These are phyloP conservation scores for Alternaria conjuncta DNA, from an alignment of 2,329 filamentous ascomycete species.

Conservation along the genomic window DNA sequence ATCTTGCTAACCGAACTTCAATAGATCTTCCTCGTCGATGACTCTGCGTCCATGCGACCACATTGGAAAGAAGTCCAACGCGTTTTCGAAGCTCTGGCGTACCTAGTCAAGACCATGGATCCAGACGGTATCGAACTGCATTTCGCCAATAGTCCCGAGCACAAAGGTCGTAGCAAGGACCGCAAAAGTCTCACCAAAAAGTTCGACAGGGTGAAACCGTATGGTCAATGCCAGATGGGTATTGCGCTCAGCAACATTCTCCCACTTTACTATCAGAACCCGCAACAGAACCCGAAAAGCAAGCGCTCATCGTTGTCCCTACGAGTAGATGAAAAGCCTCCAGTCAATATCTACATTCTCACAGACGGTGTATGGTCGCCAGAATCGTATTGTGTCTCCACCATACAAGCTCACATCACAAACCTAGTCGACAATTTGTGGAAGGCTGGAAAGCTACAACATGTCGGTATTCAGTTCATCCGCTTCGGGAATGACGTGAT, in stretches of 20 bases:
- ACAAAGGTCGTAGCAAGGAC: background rate
- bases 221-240: slow-evolving; percentile 8
- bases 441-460: background rate
- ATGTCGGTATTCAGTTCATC: slow-evolving; percentile 30
- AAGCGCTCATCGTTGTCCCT: background rate
- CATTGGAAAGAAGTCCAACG: slow-evolving; percentile 6
- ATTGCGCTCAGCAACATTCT: background rate
- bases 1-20: fast-evolving
- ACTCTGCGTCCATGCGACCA: slow-evolving; percentile 14
- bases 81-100: slow-evolving; percentile 14
- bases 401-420: background rate
- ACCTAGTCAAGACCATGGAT: slow-evolving; percentile 23
- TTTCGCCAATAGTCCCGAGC: slow-evolving; percentile 10
- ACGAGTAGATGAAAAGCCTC: background rate
- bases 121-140: slow-evolving; percentile 25
- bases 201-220: background rate
- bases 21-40: slow-evolving; percentile 27
- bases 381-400: slow-evolving; percentile 1
- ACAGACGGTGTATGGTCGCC: slow-evolving; percentile 27
- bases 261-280: background rate
- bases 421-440: background rate
- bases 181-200: background rate
- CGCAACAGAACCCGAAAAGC: fast-evolving
- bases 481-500: slow-evolving; percentile 22
- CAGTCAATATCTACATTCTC: slow-evolving; percentile 15